Conservation (phyloP, 2,329 filamentous ascomycete species). For the Aspergillus tanneri region DNA sequence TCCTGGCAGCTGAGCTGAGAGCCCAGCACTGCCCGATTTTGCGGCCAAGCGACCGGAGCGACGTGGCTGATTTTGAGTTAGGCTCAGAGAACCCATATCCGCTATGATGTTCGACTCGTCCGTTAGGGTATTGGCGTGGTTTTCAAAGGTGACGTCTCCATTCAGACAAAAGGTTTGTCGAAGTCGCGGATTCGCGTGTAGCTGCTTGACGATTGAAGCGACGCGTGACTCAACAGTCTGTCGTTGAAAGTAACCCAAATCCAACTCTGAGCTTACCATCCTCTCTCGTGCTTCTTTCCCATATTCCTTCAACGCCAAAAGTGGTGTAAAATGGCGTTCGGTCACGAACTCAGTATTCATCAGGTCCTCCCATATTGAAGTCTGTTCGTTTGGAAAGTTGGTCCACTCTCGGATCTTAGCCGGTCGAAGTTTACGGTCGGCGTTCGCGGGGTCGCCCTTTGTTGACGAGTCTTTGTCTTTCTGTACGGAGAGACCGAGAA, state of each 20-base stretch:
- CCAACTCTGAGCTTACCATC: constrained; percentile 18
- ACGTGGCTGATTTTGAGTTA: too few species aligned
- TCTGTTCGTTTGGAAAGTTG: constrained; percentile 15
- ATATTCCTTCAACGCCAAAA: constrained; percentile 17
- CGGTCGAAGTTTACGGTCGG: constrained; percentile 18
- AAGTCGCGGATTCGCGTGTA: constrained; percentile 4
- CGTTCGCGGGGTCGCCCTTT: too few species aligned
- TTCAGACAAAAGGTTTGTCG: constrained; percentile 9
- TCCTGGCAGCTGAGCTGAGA: too few species aligned
- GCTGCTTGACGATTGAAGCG: constrained; percentile 6
- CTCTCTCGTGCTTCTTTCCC: constrained; percentile 14
- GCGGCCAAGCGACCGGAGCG: too few species aligned
- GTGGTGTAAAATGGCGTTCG: constrained; percentile 18
- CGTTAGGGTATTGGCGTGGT: constrained; percentile 13
- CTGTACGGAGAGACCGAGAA: too few species aligned
- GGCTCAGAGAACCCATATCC: constrained; percentile 13
- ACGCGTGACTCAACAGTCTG: too few species aligned
- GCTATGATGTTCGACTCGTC: constrained; percentile 10
- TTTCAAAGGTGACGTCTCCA: constrained; percentile 10
- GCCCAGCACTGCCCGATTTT: too few species aligned
- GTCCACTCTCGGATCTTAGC: constrained; percentile 16
- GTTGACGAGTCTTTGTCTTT: too few species aligned
- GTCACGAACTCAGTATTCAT: too few species aligned
- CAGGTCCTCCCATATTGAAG: too few species aligned
- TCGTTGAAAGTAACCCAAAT: constrained; percentile 19